These are phyloP conservation scores for Anthostomella pinea DNA, from an alignment of 2,329 filamentous ascomycete genomes.

Conservation along the genomic window DNA sequence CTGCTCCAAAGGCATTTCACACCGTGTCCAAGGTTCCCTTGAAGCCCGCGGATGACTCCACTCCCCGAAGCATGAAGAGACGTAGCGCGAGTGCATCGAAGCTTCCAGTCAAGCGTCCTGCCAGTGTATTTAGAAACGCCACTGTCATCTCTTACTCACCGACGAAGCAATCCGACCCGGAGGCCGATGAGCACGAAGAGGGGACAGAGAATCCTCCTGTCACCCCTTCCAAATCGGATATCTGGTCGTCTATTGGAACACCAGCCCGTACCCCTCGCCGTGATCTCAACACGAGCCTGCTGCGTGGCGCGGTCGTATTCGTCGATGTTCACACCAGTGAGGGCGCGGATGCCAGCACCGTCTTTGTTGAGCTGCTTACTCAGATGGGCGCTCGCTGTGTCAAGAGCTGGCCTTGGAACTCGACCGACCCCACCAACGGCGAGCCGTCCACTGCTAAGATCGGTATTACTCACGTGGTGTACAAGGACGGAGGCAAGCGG, in stretches of 20 bases:
- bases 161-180: slow-evolving; percentile 38
- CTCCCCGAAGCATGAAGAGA: slow-evolving; percentile 46
- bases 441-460: slow-evolving; percentile 50
- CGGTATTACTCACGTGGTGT: slow-evolving; percentile 85
- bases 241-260: slow-evolving; percentile 54
- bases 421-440: slow-evolving; percentile 35
- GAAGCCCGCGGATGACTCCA: slow-evolving; percentile 62
- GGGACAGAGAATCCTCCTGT: slow-evolving; percentile 29
- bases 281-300: slow-evolving; percentile 50
- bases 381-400: slow-evolving; percentile 81
- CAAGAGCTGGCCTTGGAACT: slow-evolving; percentile 73
- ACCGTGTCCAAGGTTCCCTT: slow-evolving; percentile 77
- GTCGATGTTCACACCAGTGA: slow-evolving; percentile 83
- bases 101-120: slow-evolving; percentile 42
- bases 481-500: slow-evolving; percentile 78
- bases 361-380: slow-evolving; percentile 75
- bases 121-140: slow-evolving; percentile 44
- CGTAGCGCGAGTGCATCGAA: slow-evolving; percentile 51
- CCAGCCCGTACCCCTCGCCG: slow-evolving; percentile 55
- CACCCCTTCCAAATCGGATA: slow-evolving; percentile 48
- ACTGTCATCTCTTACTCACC: slow-evolving; percentile 56
- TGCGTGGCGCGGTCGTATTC: slow-evolving; percentile 73
- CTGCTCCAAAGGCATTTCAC: slow-evolving; percentile 56
- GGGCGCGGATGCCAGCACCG: slow-evolving; percentile 74
- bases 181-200: slow-evolving; percentile 22